A percentile compares a stretch with the other conserved stretches of the same genome.
Conservation (phyloP, 768 basidiomycete genomes). For the Pseudohyphozyma bogoriensis region DNA sequence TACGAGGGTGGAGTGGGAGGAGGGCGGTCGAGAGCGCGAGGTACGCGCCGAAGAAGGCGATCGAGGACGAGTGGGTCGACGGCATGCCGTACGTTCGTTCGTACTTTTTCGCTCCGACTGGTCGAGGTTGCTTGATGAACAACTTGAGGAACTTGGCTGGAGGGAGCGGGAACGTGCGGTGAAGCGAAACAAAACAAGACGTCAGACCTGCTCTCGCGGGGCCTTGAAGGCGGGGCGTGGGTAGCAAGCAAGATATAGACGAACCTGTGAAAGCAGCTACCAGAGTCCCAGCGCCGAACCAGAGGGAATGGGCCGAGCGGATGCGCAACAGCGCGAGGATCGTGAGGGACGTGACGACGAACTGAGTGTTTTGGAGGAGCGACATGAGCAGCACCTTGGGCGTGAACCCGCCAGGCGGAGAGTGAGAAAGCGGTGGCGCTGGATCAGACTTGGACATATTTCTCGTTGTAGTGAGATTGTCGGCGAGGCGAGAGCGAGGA, state of each 20-base stretch:
- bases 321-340: conserved; percentile 36
- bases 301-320: conserved; percentile 38
- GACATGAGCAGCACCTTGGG: too few species aligned
- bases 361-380: conserved; percentile 20
- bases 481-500: too few species aligned
- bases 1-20: conserved; percentile 28
- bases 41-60: conserved; percentile 41
- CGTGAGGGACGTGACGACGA: conserved; percentile 33
- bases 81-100: conserved; percentile 44
- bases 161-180: not conserved
- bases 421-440: too few species aligned
- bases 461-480: too few species aligned
- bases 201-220: too few species aligned
- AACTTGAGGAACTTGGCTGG: conserved; percentile 41
- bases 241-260: conserved; percentile 9
- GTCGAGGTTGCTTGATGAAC: conserved; percentile 37
- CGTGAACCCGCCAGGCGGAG: too few species aligned
- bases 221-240: not conserved
- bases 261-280: conserved; percentile 37
- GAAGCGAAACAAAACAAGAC: too few species aligned
- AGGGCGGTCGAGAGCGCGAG: conserved; percentile 34
- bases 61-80: conserved; percentile 42
- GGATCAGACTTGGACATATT: too few species aligned
- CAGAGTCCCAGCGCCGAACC: conserved; percentile 38
- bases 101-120: conserved; percentile 32